These are phyloP conservation scores for Pichia paraexigua DNA, from an alignment of 805 yeast genomes.

Conservation along the genomic window DNA sequence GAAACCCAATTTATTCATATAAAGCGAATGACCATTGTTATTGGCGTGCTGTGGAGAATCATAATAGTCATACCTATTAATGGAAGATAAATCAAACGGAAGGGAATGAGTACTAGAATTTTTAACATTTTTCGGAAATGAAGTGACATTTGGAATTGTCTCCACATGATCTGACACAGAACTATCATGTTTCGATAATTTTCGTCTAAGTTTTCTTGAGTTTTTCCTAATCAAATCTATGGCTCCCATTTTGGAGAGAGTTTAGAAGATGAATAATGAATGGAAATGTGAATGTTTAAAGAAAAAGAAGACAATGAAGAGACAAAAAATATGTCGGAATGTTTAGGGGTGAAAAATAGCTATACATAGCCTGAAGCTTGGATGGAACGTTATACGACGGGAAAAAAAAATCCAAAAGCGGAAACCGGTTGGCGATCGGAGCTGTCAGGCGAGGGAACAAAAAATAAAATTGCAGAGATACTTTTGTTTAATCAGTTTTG, in stretches of 20 bases:
- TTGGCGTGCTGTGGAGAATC: not conserved
- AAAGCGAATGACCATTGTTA: not conserved
- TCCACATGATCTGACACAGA: not conserved
- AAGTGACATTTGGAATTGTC: not conserved
- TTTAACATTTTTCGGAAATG: not conserved
- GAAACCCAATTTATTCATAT: not conserved
- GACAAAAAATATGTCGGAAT: not conserved
- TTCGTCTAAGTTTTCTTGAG: constrained; percentile 5
- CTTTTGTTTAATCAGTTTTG: too few relatives aligned
- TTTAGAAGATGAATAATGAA: not conserved
- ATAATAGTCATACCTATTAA: not conserved
- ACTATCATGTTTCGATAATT: constrained; percentile 2
- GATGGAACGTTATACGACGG: not conserved
- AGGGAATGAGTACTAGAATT: not conserved
- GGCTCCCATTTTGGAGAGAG: constrained; percentile 5
- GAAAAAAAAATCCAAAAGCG: not conserved
- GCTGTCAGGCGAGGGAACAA: not conserved
- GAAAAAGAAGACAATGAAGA: not conserved
- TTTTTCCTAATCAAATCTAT: constrained; percentile 7
- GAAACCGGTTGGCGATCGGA: not conserved
- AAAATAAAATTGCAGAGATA: not conserved
- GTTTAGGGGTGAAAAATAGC: not conserved
- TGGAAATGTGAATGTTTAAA: not conserved
- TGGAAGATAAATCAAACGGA: constrained; percentile 2
- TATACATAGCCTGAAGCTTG: not conserved